Conservation (phyloP, 176 grass and related monocot species). For the Puya raimondii region DNA sequence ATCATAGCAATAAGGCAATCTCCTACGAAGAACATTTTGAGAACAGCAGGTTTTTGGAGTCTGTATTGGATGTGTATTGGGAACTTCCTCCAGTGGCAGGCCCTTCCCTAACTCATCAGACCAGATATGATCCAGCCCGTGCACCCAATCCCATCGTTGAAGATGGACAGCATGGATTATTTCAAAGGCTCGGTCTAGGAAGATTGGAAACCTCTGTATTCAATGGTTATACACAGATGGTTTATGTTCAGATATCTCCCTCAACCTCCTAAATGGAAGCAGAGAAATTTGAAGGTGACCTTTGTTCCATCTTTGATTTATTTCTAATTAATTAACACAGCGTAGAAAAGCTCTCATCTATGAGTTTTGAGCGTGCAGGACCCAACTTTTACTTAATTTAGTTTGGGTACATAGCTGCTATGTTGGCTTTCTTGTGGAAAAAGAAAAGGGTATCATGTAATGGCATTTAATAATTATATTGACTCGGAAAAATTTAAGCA, state of each 20-base stretch:
- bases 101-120: slow-evolving; percentile 83
- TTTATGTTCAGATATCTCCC: slow-evolving; percentile 57
- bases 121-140: slow-evolving; percentile 79
- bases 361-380: too few species aligned
- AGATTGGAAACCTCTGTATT: slow-evolving; percentile 62
- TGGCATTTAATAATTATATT: too few species aligned
- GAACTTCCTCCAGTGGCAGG: slow-evolving; percentile 83
- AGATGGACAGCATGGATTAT: slow-evolving; percentile 62
- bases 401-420: too few species aligned
- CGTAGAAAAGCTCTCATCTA: too few species aligned
- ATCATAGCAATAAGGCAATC: slow-evolving; percentile 59
- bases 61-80: slow-evolving; percentile 72
- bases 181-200: slow-evolving; percentile 52
- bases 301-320: not conserved
- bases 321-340: too few species aligned
- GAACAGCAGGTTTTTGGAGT: slow-evolving; percentile 73
- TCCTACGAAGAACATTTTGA: slow-evolving; percentile 74
- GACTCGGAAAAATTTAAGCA: too few species aligned
- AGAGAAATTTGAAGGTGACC: not conserved
- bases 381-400: too few species aligned
- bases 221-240: slow-evolving; percentile 93
- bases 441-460: too few species aligned
- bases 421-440: too few species aligned
- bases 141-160: slow-evolving; percentile 62
- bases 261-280: not conserved